These are phyloP conservation scores for Aspergillus versicolor DNA, from an alignment of 2,329 filamentous ascomycete species.

Conservation along the genomic window DNA sequence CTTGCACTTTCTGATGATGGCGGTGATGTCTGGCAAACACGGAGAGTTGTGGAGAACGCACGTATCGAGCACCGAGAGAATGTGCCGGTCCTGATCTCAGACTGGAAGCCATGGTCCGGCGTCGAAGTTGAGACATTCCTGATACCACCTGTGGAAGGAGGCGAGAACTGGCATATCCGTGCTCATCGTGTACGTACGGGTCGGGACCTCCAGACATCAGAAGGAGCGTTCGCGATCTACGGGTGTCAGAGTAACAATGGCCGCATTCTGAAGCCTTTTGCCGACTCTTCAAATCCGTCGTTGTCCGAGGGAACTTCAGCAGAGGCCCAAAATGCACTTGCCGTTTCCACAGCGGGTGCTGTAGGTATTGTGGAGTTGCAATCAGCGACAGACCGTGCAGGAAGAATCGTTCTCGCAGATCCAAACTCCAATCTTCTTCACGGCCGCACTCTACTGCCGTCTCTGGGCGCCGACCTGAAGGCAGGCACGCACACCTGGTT, in stretches of 20 bases:
- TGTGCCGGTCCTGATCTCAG: slow-evolving; percentile 62
- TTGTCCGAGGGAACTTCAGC: slow-evolving; percentile 45
- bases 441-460: slow-evolving; percentile 69
- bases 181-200: slow-evolving; percentile 40
- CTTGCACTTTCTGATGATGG: slow-evolving; percentile 74
- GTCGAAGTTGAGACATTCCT: slow-evolving; percentile 38
- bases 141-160: slow-evolving; percentile 32
- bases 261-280: slow-evolving; percentile 49
- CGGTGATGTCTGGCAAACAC: slow-evolving; percentile 75
- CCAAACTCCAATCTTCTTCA: slow-evolving; percentile 77
- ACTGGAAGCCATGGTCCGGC: slow-evolving; percentile 70
- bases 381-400: slow-evolving; percentile 46
- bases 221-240: slow-evolving; percentile 71
- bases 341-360: slow-evolving; percentile 50
- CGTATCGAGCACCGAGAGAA: slow-evolving; percentile 58
- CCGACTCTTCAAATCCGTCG: slow-evolving; percentile 25
- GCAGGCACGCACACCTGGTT: slow-evolving; percentile 64
- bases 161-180: slow-evolving; percentile 42
- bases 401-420: slow-evolving; percentile 71
- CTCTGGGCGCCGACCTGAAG: slow-evolving; percentile 61
- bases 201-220: slow-evolving; percentile 66
- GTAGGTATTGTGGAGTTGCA: slow-evolving; percentile 52
- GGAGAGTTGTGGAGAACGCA: slow-evolving; percentile 66
- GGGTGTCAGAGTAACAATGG: slow-evolving; percentile 61
- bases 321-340: slow-evolving; percentile 36